A percentile compares a stretch with the other conserved stretches of the same genome.
phyloP scores from a whole-genome alignment of 208 protist species.

The Wallacemonas rigidus region DNA sequence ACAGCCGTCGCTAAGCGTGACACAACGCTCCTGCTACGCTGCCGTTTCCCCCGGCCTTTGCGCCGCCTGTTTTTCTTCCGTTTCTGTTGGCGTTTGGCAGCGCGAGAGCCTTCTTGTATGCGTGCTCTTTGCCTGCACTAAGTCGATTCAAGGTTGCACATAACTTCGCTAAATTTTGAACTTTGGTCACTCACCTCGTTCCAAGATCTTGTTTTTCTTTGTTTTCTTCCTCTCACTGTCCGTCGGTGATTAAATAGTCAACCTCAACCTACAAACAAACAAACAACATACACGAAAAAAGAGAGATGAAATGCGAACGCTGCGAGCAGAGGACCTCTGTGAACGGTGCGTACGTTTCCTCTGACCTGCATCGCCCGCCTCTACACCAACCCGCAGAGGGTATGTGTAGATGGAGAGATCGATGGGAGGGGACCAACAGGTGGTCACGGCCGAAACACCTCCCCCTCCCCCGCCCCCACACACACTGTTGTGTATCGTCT shows the following conservation, averaged over 20 bases:
- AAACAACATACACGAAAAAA: slow-evolving; percentile 20
- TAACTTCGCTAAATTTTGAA: neutral
- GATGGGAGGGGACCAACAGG: no score
- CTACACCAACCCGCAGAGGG: no score
- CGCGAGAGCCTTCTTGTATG: neutral
- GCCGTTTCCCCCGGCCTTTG: neutral
- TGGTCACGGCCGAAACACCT: no score
- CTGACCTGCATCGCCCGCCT: no score
- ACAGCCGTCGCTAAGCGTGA: slow-evolving; percentile 12
- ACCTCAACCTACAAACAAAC: neutral
- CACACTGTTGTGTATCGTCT: no score
- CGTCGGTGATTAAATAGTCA: slow-evolving; percentile 7
- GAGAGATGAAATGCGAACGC: neutral
- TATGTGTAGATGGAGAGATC: no score
- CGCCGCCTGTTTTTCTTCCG: neutral
- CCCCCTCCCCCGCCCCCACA: no score
- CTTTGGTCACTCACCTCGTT: slow-evolving; percentile 12
- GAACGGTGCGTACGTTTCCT: no score
- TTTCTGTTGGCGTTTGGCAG: neutral
- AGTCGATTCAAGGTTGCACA: slow-evolving; percentile 5
- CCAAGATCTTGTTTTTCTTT: slow-evolving; percentile 6
- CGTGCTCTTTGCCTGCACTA: slow-evolving; percentile 5
- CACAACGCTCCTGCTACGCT: neutral
- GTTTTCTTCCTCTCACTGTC: slow-evolving; percentile 4
- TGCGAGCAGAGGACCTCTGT: no score